phyloP scores from a whole-genome alignment of 495 filamentous ascomycete species.

The Penicillium verhagenii region DNA sequence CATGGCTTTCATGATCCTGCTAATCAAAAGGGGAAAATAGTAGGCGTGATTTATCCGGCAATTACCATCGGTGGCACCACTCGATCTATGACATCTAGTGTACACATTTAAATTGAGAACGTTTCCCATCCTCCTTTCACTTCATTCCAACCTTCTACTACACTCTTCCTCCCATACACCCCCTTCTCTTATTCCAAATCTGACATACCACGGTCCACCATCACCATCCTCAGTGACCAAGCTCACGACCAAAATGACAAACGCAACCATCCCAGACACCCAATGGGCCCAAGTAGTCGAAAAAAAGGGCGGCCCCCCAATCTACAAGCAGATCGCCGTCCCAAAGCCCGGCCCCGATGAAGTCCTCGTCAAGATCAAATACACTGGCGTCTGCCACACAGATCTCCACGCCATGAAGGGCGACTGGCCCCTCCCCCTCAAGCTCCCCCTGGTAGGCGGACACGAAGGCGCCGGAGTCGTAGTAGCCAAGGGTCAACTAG shows the following conservation, averaged over 20 bases:
- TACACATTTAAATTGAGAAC: neutral
- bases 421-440: constrained; percentile 77
- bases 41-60: neutral
- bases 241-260: constrained; percentile 16
- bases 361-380: constrained; percentile 85
- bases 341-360: constrained; percentile 77
- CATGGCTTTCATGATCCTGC: neutral
- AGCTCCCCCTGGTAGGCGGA: constrained; percentile 81
- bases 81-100: constrained; percentile 2
- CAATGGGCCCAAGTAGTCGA: constrained; percentile 88
- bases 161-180: neutral
- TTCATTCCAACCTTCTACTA: neutral
- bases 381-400: constrained; percentile 88
- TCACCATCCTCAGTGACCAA: neutral
- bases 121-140: neutral
- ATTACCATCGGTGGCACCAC: constrained; percentile 1
- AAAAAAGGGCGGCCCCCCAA: constrained; percentile 67
- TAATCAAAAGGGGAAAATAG: neutral
- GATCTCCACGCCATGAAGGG: constrained; percentile 79
- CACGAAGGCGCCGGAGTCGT: constrained; percentile 86
- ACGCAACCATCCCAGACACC: constrained; percentile 57
- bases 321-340: constrained; percentile 79
- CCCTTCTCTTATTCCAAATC: too few relatives aligned
- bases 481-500: constrained; percentile 70
- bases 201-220: neutral